Conservation (phyloP, 805 yeast genomes). For the Saccharomycopsis sp. region DNA sequence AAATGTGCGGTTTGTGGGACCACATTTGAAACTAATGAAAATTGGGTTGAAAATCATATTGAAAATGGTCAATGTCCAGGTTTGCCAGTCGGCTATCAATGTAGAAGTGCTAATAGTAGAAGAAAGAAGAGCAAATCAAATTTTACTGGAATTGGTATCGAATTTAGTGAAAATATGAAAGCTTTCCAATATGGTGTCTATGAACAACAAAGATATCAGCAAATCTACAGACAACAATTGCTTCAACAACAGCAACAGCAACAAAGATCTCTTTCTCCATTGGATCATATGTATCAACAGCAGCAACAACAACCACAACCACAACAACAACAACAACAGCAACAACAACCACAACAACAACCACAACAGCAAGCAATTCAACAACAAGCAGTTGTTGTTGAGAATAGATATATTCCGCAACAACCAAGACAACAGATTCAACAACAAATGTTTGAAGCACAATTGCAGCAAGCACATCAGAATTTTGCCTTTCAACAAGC, state of each 20-base stretch:
- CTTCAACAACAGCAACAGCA: constrained; percentile 13
- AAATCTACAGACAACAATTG: constrained; percentile 18
- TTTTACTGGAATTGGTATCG: constrained; percentile 10
- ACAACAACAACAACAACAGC: not conserved
- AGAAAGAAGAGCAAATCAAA: constrained; percentile 26
- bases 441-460: constrained; percentile 13
- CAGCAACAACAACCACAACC: not conserved
- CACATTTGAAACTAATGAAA: constrained; percentile 61
- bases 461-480: constrained; percentile 14
- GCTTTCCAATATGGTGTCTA: constrained; percentile 16
- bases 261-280: constrained; percentile 20
- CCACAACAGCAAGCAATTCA: constrained; percentile 2
- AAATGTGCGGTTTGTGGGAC: constrained; percentile 70
- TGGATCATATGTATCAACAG: constrained; percentile 18
- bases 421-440: constrained; percentile 11
- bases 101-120: constrained; percentile 31
- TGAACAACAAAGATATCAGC: constrained; percentile 18
- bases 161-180: constrained; percentile 11
- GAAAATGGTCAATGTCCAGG: constrained; percentile 63
- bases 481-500: not conserved
- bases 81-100: constrained; percentile 33
- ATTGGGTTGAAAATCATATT: constrained; percentile 73
- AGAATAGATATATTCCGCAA: constrained; percentile 9
- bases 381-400: too few species aligned
- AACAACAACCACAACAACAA: not conserved